Percentiles rank a stretch among this genome's conserved stretches.
Evolutionary conservation across 1,284 basidiomycete genomes (phyloP).

Genomic region (Moniliella sp.): DNA sequence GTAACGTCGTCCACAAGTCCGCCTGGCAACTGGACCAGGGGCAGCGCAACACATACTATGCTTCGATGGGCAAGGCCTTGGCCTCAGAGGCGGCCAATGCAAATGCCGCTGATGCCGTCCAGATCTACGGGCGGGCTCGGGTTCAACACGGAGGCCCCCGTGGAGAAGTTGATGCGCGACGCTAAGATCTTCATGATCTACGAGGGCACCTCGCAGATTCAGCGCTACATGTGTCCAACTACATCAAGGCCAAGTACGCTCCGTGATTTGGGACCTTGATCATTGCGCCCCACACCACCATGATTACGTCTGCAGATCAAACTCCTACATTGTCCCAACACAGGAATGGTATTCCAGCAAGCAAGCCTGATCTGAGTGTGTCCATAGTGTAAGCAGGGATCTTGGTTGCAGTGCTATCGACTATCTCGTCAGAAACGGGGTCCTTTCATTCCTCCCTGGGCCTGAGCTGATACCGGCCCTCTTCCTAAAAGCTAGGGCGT

Average conservation of each 20-base stretch:
- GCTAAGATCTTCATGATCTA: slow-evolving; percentile 16
- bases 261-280: too few species aligned
- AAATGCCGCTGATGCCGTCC: slow-evolving; percentile 36
- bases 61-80: slow-evolving; percentile 41
- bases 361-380: too few species aligned
- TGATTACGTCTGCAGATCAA: too few species aligned
- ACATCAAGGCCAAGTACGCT: slow-evolving; percentile 1
- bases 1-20: slow-evolving; percentile 39
- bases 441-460: too few species aligned
- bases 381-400: too few species aligned
- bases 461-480: too few species aligned
- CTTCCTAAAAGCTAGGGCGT: too few species aligned
- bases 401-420: too few species aligned
- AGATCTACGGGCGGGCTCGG: slow-evolving; percentile 36
- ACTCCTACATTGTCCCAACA: too few species aligned
- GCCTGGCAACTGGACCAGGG: slow-evolving; percentile 39
- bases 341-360: too few species aligned
- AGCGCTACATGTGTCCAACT: slow-evolving; percentile 1
- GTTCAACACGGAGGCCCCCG: slow-evolving; percentile 41
- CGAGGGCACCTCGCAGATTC: slow-evolving; percentile 31
- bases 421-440: too few species aligned
- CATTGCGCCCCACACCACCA: too few species aligned
- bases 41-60: slow-evolving; percentile 40
- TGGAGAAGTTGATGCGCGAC: slow-evolving; percentile 40
- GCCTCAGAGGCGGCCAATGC: slow-evolving; percentile 28